Conservation (phyloP, 352 stramenopile species). For the Pythium rhizo-oryzae region DNA sequence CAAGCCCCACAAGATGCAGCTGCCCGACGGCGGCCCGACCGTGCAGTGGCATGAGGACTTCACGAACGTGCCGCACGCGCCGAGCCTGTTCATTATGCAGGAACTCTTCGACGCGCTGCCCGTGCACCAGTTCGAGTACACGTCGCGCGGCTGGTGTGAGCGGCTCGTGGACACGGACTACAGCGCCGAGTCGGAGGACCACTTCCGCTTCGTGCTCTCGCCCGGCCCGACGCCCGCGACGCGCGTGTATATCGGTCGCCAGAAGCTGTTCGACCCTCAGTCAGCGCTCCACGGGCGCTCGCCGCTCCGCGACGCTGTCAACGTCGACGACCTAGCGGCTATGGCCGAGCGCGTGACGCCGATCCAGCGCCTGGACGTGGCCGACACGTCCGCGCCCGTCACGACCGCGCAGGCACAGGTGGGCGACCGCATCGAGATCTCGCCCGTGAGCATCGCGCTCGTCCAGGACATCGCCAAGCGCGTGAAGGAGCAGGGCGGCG, state of each 20-base stretch:
- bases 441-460: conserved; percentile 90
- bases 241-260: conserved; percentile 84
- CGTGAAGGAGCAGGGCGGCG: conserved; percentile 82
- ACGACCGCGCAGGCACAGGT: conserved; percentile 54
- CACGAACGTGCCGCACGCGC: conserved; percentile 67
- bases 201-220: conserved; percentile 95
- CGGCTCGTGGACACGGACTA: conserved; percentile 93
- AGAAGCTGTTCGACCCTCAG: conserved; percentile 78
- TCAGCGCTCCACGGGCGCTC: conserved; percentile 30
- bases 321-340: conserved; percentile 12
- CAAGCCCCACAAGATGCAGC: conserved; percentile 47
- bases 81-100: conserved; percentile 88
- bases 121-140: conserved; percentile 96
- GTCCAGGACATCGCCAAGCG: conserved; percentile 92
- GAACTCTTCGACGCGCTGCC: conserved; percentile 96
- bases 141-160: conserved; percentile 92
- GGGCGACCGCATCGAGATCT: conserved; percentile 94
- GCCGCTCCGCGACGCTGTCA: conserved; percentile 19
- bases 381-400: conserved; percentile 47
- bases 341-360: conserved; percentile 29
- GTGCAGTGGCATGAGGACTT: conserved; percentile 91
- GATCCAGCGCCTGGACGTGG: conserved; percentile 59
- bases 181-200: conserved; percentile 66
- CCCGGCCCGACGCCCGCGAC: conserved; percentile 90
- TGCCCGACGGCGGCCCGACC: conserved; percentile 50